These are phyloP conservation scores for Geoglossum cookeanum DNA, from an alignment of 2,329 filamentous ascomycete species.

Conservation along the genomic window DNA sequence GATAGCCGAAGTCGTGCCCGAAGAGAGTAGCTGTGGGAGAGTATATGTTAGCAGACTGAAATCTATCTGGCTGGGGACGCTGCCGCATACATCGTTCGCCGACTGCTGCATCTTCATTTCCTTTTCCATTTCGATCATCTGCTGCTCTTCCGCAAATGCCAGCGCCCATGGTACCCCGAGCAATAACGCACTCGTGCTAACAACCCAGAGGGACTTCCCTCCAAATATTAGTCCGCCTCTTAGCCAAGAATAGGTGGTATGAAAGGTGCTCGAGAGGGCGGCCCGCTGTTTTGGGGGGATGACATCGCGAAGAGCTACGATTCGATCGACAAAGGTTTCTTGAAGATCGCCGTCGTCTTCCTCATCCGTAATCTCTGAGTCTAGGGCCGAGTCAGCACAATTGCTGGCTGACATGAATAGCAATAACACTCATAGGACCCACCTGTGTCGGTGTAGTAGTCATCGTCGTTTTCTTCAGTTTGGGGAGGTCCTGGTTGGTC, in stretches of 20 bases:
- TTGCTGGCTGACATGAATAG: not conserved
- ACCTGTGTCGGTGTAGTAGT: constrained; percentile 90
- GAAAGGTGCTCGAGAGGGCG: constrained; percentile 41
- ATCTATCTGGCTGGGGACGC: not conserved
- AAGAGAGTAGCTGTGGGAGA: constrained; percentile 23
- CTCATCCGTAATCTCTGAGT: constrained; percentile 28
- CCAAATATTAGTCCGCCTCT: constrained; percentile 46
- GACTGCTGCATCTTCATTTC: constrained; percentile 92
- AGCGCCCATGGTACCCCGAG: constrained; percentile 86
- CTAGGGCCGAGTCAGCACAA: not conserved
- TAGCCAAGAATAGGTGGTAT: constrained; percentile 35
- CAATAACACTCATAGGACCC: constrained; percentile 16
- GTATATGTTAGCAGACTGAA: not conserved
- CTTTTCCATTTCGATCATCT: constrained; percentile 92
- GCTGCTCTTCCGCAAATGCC: constrained; percentile 88
- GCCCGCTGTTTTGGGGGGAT: constrained; percentile 53
- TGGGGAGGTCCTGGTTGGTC: constrained; percentile 40
- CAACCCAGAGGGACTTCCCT: constrained; percentile 77
- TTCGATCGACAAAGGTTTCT: constrained; percentile 44
- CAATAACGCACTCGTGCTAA: constrained; percentile 76
- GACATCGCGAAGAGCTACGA: constrained; percentile 57
- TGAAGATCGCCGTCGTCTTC: constrained; percentile 39
- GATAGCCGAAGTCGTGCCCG: constrained; percentile 16
- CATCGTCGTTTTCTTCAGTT: constrained; percentile 50
- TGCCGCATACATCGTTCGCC: constrained; percentile 48